A percentile compares a stretch with the other conserved stretches of the same genome.
These are phyloP conservation scores for Lyophyllum shimeji DNA, from an alignment of 768 basidiomycete species.

Conservation along the genomic window DNA sequence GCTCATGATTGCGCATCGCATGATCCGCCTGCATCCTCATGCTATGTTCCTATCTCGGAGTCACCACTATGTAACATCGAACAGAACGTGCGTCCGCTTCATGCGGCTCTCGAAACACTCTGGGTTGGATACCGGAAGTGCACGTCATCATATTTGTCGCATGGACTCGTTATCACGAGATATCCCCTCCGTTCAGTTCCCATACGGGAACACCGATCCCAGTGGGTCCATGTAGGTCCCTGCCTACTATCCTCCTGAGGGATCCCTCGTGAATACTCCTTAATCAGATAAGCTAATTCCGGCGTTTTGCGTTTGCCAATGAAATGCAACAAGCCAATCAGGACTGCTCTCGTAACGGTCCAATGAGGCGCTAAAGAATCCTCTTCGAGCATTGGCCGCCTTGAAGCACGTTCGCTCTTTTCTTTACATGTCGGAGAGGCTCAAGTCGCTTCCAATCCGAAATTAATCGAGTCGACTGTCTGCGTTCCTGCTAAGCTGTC, in stretches of 20 bases:
- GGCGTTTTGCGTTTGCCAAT: not conserved
- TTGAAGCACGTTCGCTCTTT: not conserved
- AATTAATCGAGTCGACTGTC: not conserved
- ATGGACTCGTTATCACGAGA: not conserved
- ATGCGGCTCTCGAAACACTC: not conserved
- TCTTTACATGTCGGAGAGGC: not conserved
- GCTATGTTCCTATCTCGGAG: not conserved
- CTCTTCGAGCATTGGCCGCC: not conserved
- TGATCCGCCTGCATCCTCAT: constrained; percentile 8
- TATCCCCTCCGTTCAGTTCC: not conserved
- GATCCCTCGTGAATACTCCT: not conserved
- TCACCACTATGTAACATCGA: not conserved
- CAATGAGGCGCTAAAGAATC: not conserved
- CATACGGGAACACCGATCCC: not conserved
- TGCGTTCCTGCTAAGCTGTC: not conserved
- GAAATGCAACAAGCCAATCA: not conserved
- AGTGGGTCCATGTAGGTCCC: not conserved
- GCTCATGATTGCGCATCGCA: not conserved
- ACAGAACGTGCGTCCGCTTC: not conserved
- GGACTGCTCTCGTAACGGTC: not conserved
- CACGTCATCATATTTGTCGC: not conserved
- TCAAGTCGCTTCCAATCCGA: not conserved
- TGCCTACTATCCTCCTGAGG: no score
- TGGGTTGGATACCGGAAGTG: not conserved
- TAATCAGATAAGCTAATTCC: not conserved